A percentile compares a stretch with the other conserved stretches of the same genome.
phyloP scores from a whole-genome alignment of 2,329 filamentous ascomycete genomes.

The Fusarium oligoseptatum region DNA sequence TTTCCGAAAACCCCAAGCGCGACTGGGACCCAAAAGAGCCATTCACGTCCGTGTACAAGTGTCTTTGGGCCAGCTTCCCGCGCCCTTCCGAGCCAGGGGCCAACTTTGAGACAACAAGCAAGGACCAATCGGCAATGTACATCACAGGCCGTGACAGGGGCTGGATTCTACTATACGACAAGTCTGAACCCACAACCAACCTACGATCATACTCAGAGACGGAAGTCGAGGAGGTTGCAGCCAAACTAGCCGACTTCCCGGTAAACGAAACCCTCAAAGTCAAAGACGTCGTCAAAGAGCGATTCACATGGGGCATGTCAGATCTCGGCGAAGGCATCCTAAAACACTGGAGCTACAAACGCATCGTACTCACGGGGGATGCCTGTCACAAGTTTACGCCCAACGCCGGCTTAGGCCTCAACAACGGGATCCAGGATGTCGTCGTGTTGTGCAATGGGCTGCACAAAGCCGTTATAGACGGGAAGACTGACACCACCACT shows the following conservation, averaged over 20 bases:
- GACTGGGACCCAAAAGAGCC: slow-evolving; percentile 7
- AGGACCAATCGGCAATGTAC: slow-evolving; percentile 45
- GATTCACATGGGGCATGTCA: slow-evolving; percentile 36
- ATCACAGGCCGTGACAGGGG: slow-evolving; percentile 46
- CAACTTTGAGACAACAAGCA: slow-evolving; percentile 47
- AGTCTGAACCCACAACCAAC: slow-evolving; percentile 30
- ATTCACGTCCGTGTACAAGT: slow-evolving; percentile 8
- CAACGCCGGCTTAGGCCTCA: slow-evolving; percentile 49
- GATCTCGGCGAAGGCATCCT: slow-evolving; percentile 52
- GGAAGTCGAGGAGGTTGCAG: slow-evolving; percentile 5
- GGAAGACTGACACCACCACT: background rate
- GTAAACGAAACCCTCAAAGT: slow-evolving; percentile 19
- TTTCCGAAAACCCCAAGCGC: background rate
- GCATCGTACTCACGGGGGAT: slow-evolving; percentile 52
- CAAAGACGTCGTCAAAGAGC: slow-evolving; percentile 6
- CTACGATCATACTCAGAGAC: slow-evolving; percentile 1
- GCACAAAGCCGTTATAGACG: background rate
- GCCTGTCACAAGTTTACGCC: slow-evolving; percentile 53
- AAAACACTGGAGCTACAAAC: slow-evolving; percentile 44
- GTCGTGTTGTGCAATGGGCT: slow-evolving; percentile 3
- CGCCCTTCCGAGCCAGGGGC: slow-evolving; percentile 32
- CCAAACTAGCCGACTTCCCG: background rate
- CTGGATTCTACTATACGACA: slow-evolving; percentile 53
- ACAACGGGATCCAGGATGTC: slow-evolving; percentile 27
- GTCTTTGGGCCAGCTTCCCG: slow-evolving; percentile 47